Evolutionary conservation across 1,284 basidiomycete genomes (phyloP).

Genomic region (Lentinus polychrous): DNA sequence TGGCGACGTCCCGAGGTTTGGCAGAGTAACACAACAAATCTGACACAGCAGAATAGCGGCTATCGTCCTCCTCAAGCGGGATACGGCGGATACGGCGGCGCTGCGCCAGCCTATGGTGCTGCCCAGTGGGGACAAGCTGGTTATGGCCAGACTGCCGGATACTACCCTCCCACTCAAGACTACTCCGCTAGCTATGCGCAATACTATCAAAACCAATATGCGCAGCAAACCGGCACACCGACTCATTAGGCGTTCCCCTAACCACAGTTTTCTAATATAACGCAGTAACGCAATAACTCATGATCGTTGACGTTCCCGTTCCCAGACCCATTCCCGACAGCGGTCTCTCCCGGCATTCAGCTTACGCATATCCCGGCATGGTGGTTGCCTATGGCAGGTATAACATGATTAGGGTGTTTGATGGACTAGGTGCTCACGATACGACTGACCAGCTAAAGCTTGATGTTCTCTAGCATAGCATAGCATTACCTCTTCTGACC

Average conservation of each 20-base stretch:
- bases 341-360: neutral
- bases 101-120: slow-evolving; percentile 24
- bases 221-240: slow-evolving; percentile 57
- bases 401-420: slow-evolving; percentile 9
- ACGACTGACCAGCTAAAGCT: slow-evolving; percentile 14
- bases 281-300: slow-evolving; percentile 1
- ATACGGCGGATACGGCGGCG: slow-evolving; percentile 32
- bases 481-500: slow-evolving; percentile 7
- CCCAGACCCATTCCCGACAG: too few species aligned
- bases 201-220: slow-evolving; percentile 78
- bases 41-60: slow-evolving; percentile 36
- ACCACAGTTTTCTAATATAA: slow-evolving; percentile 13
- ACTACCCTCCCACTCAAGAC: slow-evolving; percentile 47
- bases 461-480: neutral
- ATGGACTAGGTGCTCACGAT: slow-evolving; percentile 8
- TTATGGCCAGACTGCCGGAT: slow-evolving; percentile 29
- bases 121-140: slow-evolving; percentile 32
- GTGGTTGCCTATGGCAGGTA: slow-evolving; percentile 1
- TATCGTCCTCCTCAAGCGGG: slow-evolving; percentile 33
- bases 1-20: slow-evolving; percentile 84
- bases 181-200: slow-evolving; percentile 72
- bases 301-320: neutral
- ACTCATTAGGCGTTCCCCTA: slow-evolving; percentile 27
- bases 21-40: slow-evolving; percentile 45
- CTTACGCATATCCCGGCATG: neutral